phyloP scores from a whole-genome alignment of 2,329 filamentous ascomycete species.

The Penicillium nordicum region DNA sequence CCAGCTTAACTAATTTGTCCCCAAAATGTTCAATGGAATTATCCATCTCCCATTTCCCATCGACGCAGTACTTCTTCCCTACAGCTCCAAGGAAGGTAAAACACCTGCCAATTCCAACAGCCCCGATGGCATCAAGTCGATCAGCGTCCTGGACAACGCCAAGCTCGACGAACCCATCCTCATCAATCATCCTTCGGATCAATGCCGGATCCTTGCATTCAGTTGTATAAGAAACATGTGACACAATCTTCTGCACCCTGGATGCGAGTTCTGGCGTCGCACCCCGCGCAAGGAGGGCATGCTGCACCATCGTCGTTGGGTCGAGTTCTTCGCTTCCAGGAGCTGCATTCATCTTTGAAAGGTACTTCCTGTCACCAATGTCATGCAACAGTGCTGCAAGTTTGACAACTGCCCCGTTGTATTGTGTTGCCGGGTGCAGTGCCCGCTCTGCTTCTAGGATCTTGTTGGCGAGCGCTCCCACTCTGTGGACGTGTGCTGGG shows the following conservation, averaged over 20 bases:
- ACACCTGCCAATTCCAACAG: slow-evolving; percentile 74
- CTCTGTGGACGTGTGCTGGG: slow-evolving; percentile 77
- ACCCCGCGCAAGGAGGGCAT: slow-evolving; percentile 41
- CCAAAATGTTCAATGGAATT: slow-evolving; percentile 71
- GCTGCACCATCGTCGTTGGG: slow-evolving; percentile 29
- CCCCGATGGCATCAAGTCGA: slow-evolving; percentile 84
- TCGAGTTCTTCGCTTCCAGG: slow-evolving; percentile 25
- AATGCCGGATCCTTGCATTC: slow-evolving; percentile 63
- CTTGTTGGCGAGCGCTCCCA: slow-evolving; percentile 67
- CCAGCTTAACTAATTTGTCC: slow-evolving; percentile 68
- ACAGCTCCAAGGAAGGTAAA: slow-evolving; percentile 71
- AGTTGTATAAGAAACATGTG: slow-evolving; percentile 72
- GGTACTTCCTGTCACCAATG: slow-evolving; percentile 82
- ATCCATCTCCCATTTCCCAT: slow-evolving; percentile 50
- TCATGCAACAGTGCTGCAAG: slow-evolving; percentile 80
- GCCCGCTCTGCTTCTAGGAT: slow-evolving; percentile 55
- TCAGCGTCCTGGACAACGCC: slow-evolving; percentile 91
- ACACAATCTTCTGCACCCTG: slow-evolving; percentile 68
- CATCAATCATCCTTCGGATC: slow-evolving; percentile 59
- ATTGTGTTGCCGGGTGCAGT: slow-evolving; percentile 29
- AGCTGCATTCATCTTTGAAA: slow-evolving; percentile 34
- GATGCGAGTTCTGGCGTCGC: slow-evolving; percentile 57
- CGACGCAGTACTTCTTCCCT: slow-evolving; percentile 25
- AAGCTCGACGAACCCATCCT: slow-evolving; percentile 62
- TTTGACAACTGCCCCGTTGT: slow-evolving; percentile 58